Conservation (phyloP, 1,284 basidiomycete species). For the Meira nashicola region DNA sequence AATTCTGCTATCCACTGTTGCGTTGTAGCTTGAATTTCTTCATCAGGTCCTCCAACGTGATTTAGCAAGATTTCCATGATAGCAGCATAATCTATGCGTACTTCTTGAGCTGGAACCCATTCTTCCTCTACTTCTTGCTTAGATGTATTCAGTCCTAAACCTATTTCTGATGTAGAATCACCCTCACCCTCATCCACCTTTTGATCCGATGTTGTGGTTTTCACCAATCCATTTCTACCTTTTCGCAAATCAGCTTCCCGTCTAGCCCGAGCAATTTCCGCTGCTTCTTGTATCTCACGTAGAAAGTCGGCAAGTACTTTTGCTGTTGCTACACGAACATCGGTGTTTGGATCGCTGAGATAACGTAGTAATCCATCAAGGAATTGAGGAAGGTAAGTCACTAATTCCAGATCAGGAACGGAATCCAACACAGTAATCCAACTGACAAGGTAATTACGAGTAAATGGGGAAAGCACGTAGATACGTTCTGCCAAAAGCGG, state of each 20-base stretch:
- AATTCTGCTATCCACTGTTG: slow-evolving; percentile 91
- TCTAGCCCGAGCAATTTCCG: slow-evolving; percentile 24
- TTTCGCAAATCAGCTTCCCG: slow-evolving; percentile 22
- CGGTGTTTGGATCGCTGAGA: slow-evolving; percentile 87
- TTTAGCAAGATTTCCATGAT: slow-evolving; percentile 92
- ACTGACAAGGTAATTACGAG: slow-evolving; percentile 87
- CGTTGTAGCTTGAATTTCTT: slow-evolving; percentile 55
- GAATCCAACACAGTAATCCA: slow-evolving; percentile 97
- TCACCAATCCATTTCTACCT: slow-evolving; percentile 49
- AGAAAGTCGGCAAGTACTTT: slow-evolving; percentile 87
- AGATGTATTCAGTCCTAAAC: slow-evolving; percentile 4
- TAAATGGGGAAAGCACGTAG: slow-evolving; percentile 91
- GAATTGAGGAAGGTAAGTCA: slow-evolving; percentile 89
- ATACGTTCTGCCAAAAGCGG: slow-evolving; percentile 88
- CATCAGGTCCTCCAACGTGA: slow-evolving; percentile 70
- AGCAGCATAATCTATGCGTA: slow-evolving; percentile 81
- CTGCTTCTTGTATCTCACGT: slow-evolving; percentile 60
- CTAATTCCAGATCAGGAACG: slow-evolving; percentile 90
- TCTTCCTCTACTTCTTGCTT: slow-evolving; percentile 53
- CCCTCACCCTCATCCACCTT: slow-evolving; percentile 11
- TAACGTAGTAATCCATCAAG: slow-evolving; percentile 85
- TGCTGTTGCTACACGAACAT: slow-evolving; percentile 87
- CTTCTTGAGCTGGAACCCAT: slow-evolving; percentile 89
- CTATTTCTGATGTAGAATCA: slow-evolving; percentile 4
- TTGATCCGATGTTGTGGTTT: slow-evolving; percentile 19